Conservation (phyloP, 768 basidiomycete species). For the Pulveroboletus sp. region DNA sequence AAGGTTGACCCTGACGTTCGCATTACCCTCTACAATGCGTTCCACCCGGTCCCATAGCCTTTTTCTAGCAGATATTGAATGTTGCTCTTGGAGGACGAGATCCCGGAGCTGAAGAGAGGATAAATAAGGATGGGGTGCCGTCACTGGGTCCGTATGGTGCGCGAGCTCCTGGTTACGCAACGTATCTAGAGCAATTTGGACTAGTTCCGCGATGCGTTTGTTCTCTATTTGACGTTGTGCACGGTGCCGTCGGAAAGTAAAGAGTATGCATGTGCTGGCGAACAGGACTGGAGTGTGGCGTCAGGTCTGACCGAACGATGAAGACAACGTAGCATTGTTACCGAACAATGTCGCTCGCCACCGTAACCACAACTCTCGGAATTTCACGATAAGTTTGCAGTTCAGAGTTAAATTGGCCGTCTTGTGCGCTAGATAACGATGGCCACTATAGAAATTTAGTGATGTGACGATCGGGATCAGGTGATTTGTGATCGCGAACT, state of each 20-base stretch:
- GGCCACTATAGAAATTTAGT: slow-evolving; percentile 46
- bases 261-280: slow-evolving; percentile 11
- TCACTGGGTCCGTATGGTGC: slow-evolving; percentile 78
- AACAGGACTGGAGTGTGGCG: slow-evolving; percentile 28
- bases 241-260: slow-evolving; percentile 31
- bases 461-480: slow-evolving; percentile 22
- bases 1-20: slow-evolving; percentile 81
- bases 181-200: slow-evolving; percentile 74
- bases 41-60: slow-evolving; percentile 82
- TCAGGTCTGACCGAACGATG: slow-evolving; percentile 13
- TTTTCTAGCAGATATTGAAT: slow-evolving; percentile 60
- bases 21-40: slow-evolving; percentile 81
- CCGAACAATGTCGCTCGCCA: slow-evolving; percentile 65
- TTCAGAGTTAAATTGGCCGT: slow-evolving; percentile 62
- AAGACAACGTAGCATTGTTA: slow-evolving; percentile 30
- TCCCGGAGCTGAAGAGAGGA: slow-evolving; percentile 88
- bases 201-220: slow-evolving; percentile 66
- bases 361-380: slow-evolving; percentile 61
- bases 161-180: slow-evolving; percentile 80
- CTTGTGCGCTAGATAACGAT: slow-evolving; percentile 72
- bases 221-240: slow-evolving; percentile 54
- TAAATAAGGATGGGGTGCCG: slow-evolving; percentile 68
- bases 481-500: slow-evolving; percentile 34
- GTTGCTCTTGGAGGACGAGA: slow-evolving; percentile 76
- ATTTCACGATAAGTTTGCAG: slow-evolving; percentile 63